Base-by-base conservation (phyloP, 257 asterid genomes). In the Oldenlandia corymbosa region DNA sequence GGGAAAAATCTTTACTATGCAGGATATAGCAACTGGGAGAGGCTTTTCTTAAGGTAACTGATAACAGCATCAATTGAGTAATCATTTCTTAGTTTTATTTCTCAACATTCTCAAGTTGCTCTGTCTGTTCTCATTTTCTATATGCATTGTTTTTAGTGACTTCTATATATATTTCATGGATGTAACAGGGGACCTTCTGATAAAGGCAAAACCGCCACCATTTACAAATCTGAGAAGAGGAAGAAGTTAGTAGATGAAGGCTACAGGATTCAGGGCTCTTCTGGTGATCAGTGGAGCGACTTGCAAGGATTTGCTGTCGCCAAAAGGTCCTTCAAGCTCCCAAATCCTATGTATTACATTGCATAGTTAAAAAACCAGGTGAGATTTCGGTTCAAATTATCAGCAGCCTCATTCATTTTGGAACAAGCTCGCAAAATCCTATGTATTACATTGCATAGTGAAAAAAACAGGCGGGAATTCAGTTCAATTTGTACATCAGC, bases 241-340 rank as follows among this genome's bases (percentile, higher is more conserved):
- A 83, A 75, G 78, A 93, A 86, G 78, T 74, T 88, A 8, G 83
- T 76, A 78, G 86, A 86, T 32, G 93, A 83, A 80, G 95, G 96
- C 58, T 91, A 79, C 81, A 62, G 64, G 18, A 80, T 91, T 60
- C 87, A 65, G 4, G 96, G 98, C 43, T 86, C 68, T 65, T 91
- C 92, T 17, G 95, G 98, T 34, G 96, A 88, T 76, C 96, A 91
- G 60, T 91, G 98, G 98, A 91, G 95, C 65, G 95, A 88, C 75
- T 78, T 91, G 76, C 64, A 16, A 1, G 98, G 98, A 52, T 88
- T 68, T 34, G 79, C 94, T 8, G 64, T 86, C 21, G 96, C 89
- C 17, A 47, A 60, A 39, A 73, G 95, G 58, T 91, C 98, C 30
- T 88, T 91, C 77, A 91, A 91, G 70, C 81, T 88, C 58, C 98